Base-by-base conservation (phyloP, 2,329 filamentous ascomycete species). In the Verticillium longisporum region DNA sequence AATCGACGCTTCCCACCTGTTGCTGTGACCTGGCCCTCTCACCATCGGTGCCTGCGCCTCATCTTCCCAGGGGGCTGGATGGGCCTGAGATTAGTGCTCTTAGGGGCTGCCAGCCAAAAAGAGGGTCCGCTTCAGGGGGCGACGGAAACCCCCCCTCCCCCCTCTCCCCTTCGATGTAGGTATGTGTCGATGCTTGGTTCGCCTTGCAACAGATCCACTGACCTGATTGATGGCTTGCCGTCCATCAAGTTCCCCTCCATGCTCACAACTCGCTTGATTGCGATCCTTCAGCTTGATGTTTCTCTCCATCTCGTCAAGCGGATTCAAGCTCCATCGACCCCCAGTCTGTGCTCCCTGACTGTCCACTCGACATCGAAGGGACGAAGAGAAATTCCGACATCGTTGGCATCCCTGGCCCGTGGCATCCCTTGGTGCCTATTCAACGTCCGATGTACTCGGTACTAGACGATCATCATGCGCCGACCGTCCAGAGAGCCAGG, bases 51-150 rank as follows among this genome's bases (percentile, higher is more conserved):
- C 41, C 41, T 50, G 41, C 41, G 41, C 41, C 41, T 50, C 58
- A 62, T 59, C 56, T 36, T 64, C 60, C 63, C 63, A 65, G n/a
- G 62, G 62, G 62, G 62, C 58, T 62, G 37, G 58, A 63, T 63
- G 62, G 61, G 62, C 61, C 62, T 57, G 60, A 63, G 60, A 60
- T 63, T 59, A 62, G 62, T 60, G 62, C 62, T 62, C 57, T 56
- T 59, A 62, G 60, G 62, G 60, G 60, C 58, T 62, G 58, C 55
- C 61, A 58, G 62, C 62, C 61, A 3, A 45, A 50, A 50, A 50
- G 41, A 50, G 41, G 41, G 41, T 50, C 41, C 18, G 9, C n/a
- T 41, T 41, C n/a, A 50, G n/a, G 41, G 41, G 41, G 38, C 14
- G 4, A n/a, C 41, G 4, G 41, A 50, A 6, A 4, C n/a, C 41